Evolutionary conservation across 2,329 filamentous ascomycete genomes (phyloP), one percentile per base, ranked within the genome.

Genomic region (Sphaerostilbella broomeana): DNA sequence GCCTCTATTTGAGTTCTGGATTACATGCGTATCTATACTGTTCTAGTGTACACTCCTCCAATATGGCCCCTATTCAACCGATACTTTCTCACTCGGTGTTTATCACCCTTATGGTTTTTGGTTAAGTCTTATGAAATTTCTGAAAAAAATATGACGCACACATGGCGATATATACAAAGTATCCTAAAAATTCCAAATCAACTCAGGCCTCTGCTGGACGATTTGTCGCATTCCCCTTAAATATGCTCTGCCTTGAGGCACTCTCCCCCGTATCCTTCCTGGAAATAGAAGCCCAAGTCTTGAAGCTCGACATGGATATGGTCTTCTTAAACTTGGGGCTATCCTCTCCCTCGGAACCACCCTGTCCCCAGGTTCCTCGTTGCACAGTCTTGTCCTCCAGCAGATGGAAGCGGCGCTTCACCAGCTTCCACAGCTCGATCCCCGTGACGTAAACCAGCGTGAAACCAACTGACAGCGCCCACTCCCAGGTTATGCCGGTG

Each of bases 401-500:
- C 18, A 75, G 63, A 40, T 63, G 59, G 50, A 70, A 68, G 30
- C 56, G 51, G 35, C 83, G 68, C 74, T 88, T 88, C 45, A 62
- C 59, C 51, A 72, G 71, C 65, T 88, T 87, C 82, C 83, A 89
- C 8, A 64, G 57, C 65, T 89, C 84, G 27, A 86, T 71, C 18
- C 80, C 79, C 0, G 69, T 58, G 32, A 88, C 72, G 54, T 82
- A 88, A 4, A 85, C 54, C 10, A 80, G 47, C 0, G 79, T 72
- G 42, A 75, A 77, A 15, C 78, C 72, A 21, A 85, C 66, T 0
- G 82, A 75, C 5, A 88, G 65, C 2, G 72, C 76, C 83, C 82
- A 88, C 56, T 87, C 84, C 84, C 84, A 88, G 13, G 67, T 71
- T 50, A 88, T 86, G 13, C 68, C 71, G 6, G 64, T 71, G 62